Percentiles rank a stretch among this genome's conserved stretches.
Conservation (phyloP, 257 asterid species). For the Oldenlandia corymbosa region DNA sequence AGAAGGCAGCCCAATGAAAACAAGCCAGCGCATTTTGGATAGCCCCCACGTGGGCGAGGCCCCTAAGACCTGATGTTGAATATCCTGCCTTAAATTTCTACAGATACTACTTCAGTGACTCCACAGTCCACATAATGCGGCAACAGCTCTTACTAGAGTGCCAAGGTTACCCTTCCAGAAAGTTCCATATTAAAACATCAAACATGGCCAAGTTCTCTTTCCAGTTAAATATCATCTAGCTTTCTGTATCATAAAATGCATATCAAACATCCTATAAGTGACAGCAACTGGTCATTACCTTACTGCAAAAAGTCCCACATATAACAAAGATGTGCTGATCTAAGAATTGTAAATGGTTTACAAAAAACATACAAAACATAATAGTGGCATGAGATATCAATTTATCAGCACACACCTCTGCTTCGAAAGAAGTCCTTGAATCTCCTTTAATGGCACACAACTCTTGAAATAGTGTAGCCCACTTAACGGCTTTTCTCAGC, state of each 20-base stretch:
- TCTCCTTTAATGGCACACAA: conserved; percentile 83
- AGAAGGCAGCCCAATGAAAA: too few species aligned
- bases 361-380: not conserved
- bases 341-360: not conserved
- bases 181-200: not conserved
- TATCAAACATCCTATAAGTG: not conserved
- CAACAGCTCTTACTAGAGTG: too few species aligned
- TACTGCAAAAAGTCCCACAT: not conserved
- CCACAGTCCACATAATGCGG: too few species aligned
- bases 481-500: conserved; percentile 87
- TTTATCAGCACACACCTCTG: conserved; percentile 54
- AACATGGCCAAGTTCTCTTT: too few species aligned
- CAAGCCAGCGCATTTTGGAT: too few species aligned
- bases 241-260: not conserved
- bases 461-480: conserved; percentile 84
- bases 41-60: too few species aligned
- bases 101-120: too few species aligned
- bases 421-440: conserved; percentile 91
- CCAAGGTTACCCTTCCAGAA: too few species aligned
- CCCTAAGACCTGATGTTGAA: too few species aligned
- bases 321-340: not conserved
- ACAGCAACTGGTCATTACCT: not conserved
- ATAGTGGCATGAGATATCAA: not conserved
- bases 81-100: too few species aligned
- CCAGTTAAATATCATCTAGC: too few species aligned